Conservation (phyloP, 2,329 filamentous ascomycete species). For the Harringtonia aguacate region DNA sequence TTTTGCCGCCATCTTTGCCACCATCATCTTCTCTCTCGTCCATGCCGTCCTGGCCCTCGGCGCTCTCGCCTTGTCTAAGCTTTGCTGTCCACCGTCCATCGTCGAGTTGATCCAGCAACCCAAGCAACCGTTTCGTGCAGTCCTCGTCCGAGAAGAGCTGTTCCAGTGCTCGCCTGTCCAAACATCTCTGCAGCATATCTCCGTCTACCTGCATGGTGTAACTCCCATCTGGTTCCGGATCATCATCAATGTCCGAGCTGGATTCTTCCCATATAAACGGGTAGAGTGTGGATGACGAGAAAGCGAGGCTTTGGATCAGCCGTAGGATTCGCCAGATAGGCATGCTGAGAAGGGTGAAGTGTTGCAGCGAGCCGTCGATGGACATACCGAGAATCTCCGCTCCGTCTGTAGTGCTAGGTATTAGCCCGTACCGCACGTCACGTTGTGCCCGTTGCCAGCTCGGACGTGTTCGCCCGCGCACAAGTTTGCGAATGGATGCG, state of each 20-base stretch:
- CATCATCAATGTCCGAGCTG: slow-evolving; percentile 7
- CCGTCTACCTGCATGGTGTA: slow-evolving; percentile 55
- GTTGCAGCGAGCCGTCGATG: slow-evolving; percentile 58
- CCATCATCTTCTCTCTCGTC: slow-evolving; percentile 15
- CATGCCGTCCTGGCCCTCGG: slow-evolving; percentile 12
- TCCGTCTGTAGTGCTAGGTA: slow-evolving; percentile 31
- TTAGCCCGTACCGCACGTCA: slow-evolving; percentile 27
- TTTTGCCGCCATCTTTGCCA: slow-evolving; percentile 12
- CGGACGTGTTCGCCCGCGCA: slow-evolving; percentile 40
- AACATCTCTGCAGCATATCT: slow-evolving; percentile 47
- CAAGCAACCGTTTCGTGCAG: slow-evolving; percentile 29
- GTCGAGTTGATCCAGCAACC: slow-evolving; percentile 40
- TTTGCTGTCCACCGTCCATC: slow-evolving; percentile 26
- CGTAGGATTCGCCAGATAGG: slow-evolving; percentile 58
- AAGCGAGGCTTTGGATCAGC: slow-evolving; percentile 61
- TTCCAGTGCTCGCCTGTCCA: slow-evolving; percentile 35
- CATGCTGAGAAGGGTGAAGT: slow-evolving; percentile 55
- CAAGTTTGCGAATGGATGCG: slow-evolving; percentile 45
- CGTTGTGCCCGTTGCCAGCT: slow-evolving; percentile 31
- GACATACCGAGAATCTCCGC: slow-evolving; percentile 52
- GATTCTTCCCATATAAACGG: slow-evolving; percentile 30
- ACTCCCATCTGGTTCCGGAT: slow-evolving; percentile 29
- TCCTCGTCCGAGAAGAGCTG: slow-evolving; percentile 23
- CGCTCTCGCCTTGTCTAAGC: not conserved
- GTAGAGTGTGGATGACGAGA: slow-evolving; percentile 34